Base-by-base conservation (phyloP, 139 green algal genomes). In the Edaphochlamys debaryana region DNA sequence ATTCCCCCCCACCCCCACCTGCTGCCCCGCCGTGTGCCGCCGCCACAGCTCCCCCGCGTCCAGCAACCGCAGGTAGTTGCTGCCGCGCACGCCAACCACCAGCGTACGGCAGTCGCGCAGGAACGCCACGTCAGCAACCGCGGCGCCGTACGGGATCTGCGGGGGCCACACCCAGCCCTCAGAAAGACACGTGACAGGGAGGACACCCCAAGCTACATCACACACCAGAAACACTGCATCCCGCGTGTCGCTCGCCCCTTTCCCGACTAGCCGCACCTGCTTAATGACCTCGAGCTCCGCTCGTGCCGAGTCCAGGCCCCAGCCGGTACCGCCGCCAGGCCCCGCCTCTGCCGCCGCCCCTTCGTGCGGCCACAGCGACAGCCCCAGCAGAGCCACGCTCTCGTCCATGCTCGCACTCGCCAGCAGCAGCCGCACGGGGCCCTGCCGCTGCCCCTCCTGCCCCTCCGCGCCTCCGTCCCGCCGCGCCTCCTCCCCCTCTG, bases 381-480 rank as follows among this genome's bases (percentile, higher is more conserved):
- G 60, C 13, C 75, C n/a, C 25, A 87, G 77, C 36, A 93, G 41
- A 0, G 45, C 79, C 30, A 93, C 54, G 2, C 62, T 86, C 20
- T 87, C 50, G 38, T 95, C 92, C 70, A 82, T 91, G 32, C 79
- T 88, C 23, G 38, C 87, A 23, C 68, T 86, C 2, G 79, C 81
- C 30, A 92, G 79, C 23, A 81, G 60, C 56, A 81, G 41, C 75
- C 41, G 6, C 30, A 20, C 52, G 17, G 23, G 9, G 7, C 69
- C 67, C n/a, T n/a, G n/a, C n/a, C n/a, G n/a, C n/a, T n/a, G n/a
- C n/a, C n/a, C n/a, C n/a, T n/a, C n/a, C n/a, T n/a, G n/a, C n/a
- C n/a, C n/a, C n/a, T n/a, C n/a, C n/a, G n/a, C n/a, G n/a, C n/a
- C n/a, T n/a, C n/a, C n/a, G n/a, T n/a, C n/a, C n/a, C n/a, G n/a